These are phyloP conservation scores for Hysterium pulicare DNA, from an alignment of 2,329 filamentous ascomycete genomes.

Conservation along the genomic window DNA sequence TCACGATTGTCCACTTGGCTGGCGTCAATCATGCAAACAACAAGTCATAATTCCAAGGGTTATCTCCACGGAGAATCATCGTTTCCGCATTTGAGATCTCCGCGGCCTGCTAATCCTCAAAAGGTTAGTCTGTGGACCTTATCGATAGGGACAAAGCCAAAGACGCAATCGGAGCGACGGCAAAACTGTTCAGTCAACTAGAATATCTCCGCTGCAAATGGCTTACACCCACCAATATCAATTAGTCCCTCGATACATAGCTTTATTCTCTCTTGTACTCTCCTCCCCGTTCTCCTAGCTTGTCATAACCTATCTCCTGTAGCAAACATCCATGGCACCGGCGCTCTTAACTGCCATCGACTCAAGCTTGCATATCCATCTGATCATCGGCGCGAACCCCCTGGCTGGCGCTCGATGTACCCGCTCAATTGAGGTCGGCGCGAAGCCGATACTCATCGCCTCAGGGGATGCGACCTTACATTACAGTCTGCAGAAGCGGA, in stretches of 20 bases:
- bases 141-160: neutral
- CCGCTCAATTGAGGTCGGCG: slow-evolving; percentile 78
- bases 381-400: slow-evolving; percentile 82
- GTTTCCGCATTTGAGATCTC: neutral
- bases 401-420: slow-evolving; percentile 80
- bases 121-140: neutral
- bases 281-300: no score
- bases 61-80: slow-evolving; percentile 1
- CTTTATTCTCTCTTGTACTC: no score
- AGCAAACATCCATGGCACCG: slow-evolving; percentile 38
- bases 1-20: no score
- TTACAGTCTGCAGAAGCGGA: slow-evolving; percentile 59
- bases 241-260: no score
- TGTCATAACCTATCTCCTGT: neutral
- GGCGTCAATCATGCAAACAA: no score
- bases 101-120: neutral
- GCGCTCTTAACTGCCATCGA: slow-evolving; percentile 71
- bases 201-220: neutral
- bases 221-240: no score
- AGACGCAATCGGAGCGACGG: slow-evolving; percentile 2
- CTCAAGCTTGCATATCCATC: slow-evolving; percentile 68
- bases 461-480: slow-evolving; percentile 61
- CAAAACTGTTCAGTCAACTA: neutral
- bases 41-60: neutral
- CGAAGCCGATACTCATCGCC: slow-evolving; percentile 73